Conservation (phyloP, 129 eudicot genomes). For the Mikania micrantha region DNA sequence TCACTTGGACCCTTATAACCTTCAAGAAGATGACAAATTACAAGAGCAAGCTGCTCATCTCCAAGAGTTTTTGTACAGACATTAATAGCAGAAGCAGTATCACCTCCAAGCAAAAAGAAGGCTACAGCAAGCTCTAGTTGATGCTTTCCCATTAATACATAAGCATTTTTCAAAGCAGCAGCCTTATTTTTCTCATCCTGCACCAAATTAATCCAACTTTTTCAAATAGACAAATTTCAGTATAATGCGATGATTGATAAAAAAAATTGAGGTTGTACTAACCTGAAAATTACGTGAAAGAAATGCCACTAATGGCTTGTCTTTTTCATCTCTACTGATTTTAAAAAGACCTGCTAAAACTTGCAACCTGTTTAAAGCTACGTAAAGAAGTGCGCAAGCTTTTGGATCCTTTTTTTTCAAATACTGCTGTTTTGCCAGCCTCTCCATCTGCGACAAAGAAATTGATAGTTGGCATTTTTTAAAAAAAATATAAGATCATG, state of each 20-base stretch:
- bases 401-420: constrained; percentile 82
- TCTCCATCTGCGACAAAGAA: constrained; percentile 68
- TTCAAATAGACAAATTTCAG: background rate
- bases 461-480: background rate
- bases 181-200: constrained; percentile 97
- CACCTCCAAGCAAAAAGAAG: constrained; percentile 99
- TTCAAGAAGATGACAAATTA: constrained; percentile 87
- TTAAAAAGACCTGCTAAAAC: constrained; percentile 95
- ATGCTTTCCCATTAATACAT: constrained; percentile 92
- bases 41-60: constrained; percentile 98
- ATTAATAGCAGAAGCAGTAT: constrained; percentile 71
- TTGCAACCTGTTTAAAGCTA: constrained; percentile 88
- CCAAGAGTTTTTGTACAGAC: constrained; percentile 90
- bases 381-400: constrained; percentile 84
- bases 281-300: constrained; percentile 96
- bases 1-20: constrained; percentile 76
- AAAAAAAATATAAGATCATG: background rate
- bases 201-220: background rate
- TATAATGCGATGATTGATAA: background rate
- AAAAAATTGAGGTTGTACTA: constrained; percentile 1
- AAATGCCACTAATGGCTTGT: constrained; percentile 90
- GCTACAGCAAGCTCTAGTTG: constrained; percentile 94
- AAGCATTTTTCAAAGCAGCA: constrained; percentile 97
- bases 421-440: constrained; percentile 82
- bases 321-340: constrained; percentile 89